Conservation (phyloP, 768 basidiomycete genomes). For the Guyanaporus albipodus region DNA sequence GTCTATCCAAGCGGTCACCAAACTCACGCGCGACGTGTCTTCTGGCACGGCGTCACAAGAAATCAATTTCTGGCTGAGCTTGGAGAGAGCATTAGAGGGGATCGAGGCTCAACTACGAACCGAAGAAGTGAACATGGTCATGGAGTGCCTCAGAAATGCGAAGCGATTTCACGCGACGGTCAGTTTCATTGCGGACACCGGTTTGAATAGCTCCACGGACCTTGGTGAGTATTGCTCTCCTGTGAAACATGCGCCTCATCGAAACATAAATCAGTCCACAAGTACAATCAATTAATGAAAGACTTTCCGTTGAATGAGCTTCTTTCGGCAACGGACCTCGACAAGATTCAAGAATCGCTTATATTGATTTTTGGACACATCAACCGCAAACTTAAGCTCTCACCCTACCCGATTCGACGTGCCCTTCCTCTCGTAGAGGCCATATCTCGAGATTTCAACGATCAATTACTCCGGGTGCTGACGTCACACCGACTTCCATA, state of each 20-base stretch:
- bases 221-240: slow-evolving; percentile 47
- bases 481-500: slow-evolving; percentile 90
- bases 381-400: slow-evolving; percentile 92
- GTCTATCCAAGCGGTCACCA: slow-evolving; percentile 94
- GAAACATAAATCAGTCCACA: slow-evolving; percentile 66
- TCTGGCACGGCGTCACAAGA: slow-evolving; percentile 97
- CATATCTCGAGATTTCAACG: slow-evolving; percentile 96
- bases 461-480: slow-evolving; percentile 87
- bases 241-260: not conserved
- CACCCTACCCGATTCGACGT: slow-evolving; percentile 94
- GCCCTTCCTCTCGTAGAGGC: slow-evolving; percentile 97
- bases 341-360: slow-evolving; percentile 90
- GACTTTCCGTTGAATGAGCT: slow-evolving; percentile 98
- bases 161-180: slow-evolving; percentile 97
- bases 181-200: slow-evolving; percentile 97
- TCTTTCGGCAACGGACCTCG: slow-evolving; percentile 91
- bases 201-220: slow-evolving; percentile 90
- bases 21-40: slow-evolving; percentile 88
- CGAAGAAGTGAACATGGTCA: slow-evolving; percentile 89
- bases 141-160: slow-evolving; percentile 92
- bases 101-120: slow-evolving; percentile 90
- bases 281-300: slow-evolving; percentile 98
- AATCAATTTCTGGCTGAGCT: slow-evolving; percentile 97
- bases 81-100: slow-evolving; percentile 89
- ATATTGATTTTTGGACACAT: slow-evolving; percentile 87